These are phyloP conservation scores for Pythium apleroticum DNA, from an alignment of 352 stramenopile species.

Conservation along the genomic window DNA sequence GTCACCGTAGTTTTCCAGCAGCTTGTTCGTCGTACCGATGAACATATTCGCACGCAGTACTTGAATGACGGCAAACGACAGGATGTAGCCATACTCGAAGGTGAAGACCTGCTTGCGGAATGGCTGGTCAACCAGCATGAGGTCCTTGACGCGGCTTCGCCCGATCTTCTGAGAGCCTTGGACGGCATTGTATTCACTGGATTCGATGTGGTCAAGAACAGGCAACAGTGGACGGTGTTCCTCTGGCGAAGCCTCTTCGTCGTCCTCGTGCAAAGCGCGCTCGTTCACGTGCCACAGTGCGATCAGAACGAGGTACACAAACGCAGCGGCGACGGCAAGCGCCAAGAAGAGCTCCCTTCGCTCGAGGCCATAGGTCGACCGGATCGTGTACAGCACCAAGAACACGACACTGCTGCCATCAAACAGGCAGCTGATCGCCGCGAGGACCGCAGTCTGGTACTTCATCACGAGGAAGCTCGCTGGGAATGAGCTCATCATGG, in stretches of 20 bases:
- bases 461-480: conserved; percentile 41
- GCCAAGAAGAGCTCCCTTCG: conserved; percentile 34
- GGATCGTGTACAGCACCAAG: conserved; percentile 37
- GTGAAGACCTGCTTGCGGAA: conserved; percentile 66
- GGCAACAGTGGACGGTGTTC: conserved; percentile 37
- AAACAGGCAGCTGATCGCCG: conserved; percentile 51
- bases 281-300: conserved; percentile 82
- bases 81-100: conserved; percentile 81
- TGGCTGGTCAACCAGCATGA: conserved; percentile 53
- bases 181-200: conserved; percentile 28
- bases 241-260: conserved; percentile 22
- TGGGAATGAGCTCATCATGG: conserved; percentile 54
- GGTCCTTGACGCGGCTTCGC: conserved; percentile 20
- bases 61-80: conserved; percentile 69
- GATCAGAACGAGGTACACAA: conserved; percentile 63
- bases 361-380: conserved; percentile 28
- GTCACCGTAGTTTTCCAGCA: conserved; percentile 84
- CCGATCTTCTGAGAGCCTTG: conserved; percentile 14
- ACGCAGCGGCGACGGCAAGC: conserved; percentile 40
- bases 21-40: conserved; percentile 86
- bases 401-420: conserved; percentile 45
- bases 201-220: conserved; percentile 24
- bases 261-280: conserved; percentile 33
- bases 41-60: conserved; percentile 81
- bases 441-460: conserved; percentile 44